Evolutionary conservation across 768 basidiomycete species (phyloP), one percentile per base, ranked within the genome.

Genomic region (Cyclocybe cylindracea): DNA sequence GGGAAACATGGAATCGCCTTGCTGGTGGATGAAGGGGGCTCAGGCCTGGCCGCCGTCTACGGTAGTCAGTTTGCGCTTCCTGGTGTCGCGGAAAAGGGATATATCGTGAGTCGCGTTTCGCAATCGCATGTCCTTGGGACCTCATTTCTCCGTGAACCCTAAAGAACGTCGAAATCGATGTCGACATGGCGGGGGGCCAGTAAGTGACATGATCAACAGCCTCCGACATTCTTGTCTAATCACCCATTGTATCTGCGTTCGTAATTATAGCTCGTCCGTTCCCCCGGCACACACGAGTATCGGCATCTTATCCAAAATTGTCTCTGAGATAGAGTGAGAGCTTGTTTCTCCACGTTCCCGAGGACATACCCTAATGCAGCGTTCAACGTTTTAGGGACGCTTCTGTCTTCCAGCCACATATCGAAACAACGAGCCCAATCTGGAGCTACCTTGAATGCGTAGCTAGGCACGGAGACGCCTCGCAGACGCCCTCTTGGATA

Each of bases 1-100:
- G 68, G 68, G 0, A 48, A 62, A 39, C 50, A 66, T 43, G 65
- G 68, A 3, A 66, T 70, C 14, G 62, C 56, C 16, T 65, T 70
- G 67, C 65, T 70, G 32, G 63, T 70, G 1, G 68, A 70, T 47
- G 68, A 70, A 46, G 68, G 68, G 11, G 68, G 67, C 9, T 64
- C 62, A 65, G 64, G 60, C 8, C 39, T 68, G 7, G 62, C 66
- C 18, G 54, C 55, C 8, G 7, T 54, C 0, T 66, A 62, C 45
- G 65, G 63, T 6, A 45, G 43, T 2, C 57, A 62, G 24, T 65
- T 70, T 42, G 67, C 67, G 1, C 55, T 70, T 10, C 68, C 68
- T 14, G 68, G 68, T 2, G 58, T 70, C 10, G 65, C 68, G 39
- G 68, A 70, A 50, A 70, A 70, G 44, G 68, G 68, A 13, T 63